These are phyloP conservation scores for Cardamine resedifolia DNA, from an alignment of 345 rosid species.

Conservation along the genomic window DNA sequence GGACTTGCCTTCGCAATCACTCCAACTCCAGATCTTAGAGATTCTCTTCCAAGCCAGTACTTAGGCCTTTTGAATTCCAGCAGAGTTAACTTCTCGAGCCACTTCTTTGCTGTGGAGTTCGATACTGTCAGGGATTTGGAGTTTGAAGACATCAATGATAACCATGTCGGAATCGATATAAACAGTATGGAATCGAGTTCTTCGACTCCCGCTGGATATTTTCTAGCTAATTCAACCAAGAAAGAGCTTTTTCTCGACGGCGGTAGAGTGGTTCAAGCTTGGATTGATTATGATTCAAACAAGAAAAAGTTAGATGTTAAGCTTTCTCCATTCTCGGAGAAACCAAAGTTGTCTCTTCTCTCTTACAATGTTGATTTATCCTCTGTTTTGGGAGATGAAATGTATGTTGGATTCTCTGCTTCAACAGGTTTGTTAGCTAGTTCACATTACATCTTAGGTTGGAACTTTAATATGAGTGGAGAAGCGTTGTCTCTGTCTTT, in stretches of 20 bases:
- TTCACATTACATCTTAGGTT: conserved; percentile 75
- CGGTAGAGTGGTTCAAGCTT: conserved; percentile 60
- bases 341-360: conserved; percentile 59
- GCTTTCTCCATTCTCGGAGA: conserved; percentile 60
- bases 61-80: conserved; percentile 63
- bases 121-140: conserved; percentile 76
- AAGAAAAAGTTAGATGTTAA: conserved; percentile 59
- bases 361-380: conserved; percentile 67
- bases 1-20: conserved; percentile 79
- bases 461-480: conserved; percentile 79
- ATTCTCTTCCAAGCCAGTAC: conserved; percentile 65
- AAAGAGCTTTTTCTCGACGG: conserved; percentile 47
- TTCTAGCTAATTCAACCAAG: conserved; percentile 43
- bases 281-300: conserved; percentile 82
- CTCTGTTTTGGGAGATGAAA: conserved; percentile 47
- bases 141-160: conserved; percentile 66
- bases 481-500: conserved; percentile 59
- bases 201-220: conserved; percentile 61
- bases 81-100: conserved; percentile 55
- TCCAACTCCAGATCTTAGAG: conserved; percentile 46
- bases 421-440: conserved; percentile 85
- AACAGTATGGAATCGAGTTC: conserved; percentile 55
- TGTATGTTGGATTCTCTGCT: conserved; percentile 90
- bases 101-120: conserved; percentile 80
- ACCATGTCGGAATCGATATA: conserved; percentile 83